Conservation (phyloP, 306 rosid species). For the Dryas drummondii region DNA sequence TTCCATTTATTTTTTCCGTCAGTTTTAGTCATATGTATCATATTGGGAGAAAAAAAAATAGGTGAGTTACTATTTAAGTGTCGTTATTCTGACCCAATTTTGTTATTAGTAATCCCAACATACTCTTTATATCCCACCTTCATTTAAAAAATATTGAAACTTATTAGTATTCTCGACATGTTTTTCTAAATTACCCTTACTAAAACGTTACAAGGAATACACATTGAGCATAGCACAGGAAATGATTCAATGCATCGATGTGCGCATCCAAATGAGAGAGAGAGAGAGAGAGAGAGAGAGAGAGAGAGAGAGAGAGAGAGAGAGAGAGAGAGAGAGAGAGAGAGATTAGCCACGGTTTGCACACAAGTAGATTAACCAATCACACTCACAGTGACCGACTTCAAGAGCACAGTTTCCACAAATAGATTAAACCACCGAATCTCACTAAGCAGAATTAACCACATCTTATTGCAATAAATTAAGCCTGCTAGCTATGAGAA, state of each 20-base stretch:
- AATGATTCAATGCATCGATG: background rate
- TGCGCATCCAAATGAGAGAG: background rate
- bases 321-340: background rate
- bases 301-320: no score
- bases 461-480: slow-evolving; percentile 1
- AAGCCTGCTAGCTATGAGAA: background rate
- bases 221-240: background rate
- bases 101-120: no score
- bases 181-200: no score
- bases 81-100: no score
- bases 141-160: no score
- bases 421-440: background rate
- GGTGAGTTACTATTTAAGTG: no score
- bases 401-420: background rate
- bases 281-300: no score
- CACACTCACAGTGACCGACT: background rate
- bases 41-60: no score
- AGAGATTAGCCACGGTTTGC: background rate
- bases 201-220: background rate
- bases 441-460: background rate
- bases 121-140: no score
- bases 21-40: no score
- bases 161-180: no score
- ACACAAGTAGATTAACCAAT: background rate
- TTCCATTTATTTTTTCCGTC: no score